phyloP scores from a whole-genome alignment of 495 filamentous ascomycete species.

The Hypoxylon subgilvum region DNA sequence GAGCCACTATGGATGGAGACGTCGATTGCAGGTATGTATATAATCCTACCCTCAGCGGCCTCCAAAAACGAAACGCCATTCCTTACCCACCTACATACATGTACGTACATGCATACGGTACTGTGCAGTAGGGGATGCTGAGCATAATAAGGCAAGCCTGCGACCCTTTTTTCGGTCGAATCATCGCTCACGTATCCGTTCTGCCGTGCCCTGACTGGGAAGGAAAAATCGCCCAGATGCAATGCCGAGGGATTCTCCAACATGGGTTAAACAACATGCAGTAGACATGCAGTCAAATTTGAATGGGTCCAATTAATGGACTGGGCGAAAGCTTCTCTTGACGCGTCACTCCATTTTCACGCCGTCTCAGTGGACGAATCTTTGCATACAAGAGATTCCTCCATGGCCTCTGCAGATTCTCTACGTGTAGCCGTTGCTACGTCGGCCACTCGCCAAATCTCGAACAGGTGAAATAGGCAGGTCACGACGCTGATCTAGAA shows the following conservation, averaged over 20 bases:
- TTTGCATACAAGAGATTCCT: conserved; percentile 22
- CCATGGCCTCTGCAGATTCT: conserved; percentile 15
- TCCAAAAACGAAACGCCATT: conserved; percentile 24
- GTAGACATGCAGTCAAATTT: conserved; percentile 32
- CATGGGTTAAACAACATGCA: conserved; percentile 29
- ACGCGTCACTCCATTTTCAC: conserved; percentile 28
- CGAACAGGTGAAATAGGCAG: conserved; percentile 32
- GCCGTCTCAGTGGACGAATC: conserved; percentile 21
- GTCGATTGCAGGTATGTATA: conserved; percentile 24
- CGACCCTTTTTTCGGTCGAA: conserved; percentile 19
- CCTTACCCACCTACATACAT: neutral
- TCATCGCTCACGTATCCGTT: conserved; percentile 28
- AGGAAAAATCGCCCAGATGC: conserved; percentile 29
- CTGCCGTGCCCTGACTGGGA: conserved; percentile 36
- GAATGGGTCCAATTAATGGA: conserved; percentile 23
- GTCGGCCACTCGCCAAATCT: conserved; percentile 15
- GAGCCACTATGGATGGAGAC: conserved; percentile 28
- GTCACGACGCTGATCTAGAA: conserved; percentile 34
- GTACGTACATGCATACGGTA: conserved; percentile 17
- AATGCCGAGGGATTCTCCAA: conserved; percentile 30
- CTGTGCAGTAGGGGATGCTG: too few relatives aligned
- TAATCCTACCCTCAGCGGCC: neutral
- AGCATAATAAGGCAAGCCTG: conserved; percentile 24
- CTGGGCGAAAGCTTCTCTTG: conserved; percentile 28
- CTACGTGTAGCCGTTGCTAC: conserved; percentile 11